Conservation (phyloP, 2,329 filamentous ascomycete genomes). For the Diaporthe caulivora region DNA sequence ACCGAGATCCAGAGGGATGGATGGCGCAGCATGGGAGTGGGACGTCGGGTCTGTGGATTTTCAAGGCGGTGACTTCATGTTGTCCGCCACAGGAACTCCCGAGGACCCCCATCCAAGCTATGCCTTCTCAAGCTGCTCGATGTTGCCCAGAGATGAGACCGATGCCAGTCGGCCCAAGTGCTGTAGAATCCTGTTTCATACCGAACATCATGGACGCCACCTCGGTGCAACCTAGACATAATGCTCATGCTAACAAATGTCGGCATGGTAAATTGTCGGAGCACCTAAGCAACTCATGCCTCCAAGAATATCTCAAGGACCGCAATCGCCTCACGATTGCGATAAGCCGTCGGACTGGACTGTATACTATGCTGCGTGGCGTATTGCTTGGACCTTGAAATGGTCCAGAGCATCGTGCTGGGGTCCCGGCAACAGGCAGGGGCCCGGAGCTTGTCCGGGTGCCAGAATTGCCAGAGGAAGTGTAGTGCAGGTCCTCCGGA, state of each 20-base stretch:
- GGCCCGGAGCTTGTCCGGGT: not conserved
- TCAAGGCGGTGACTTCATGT: conserved; percentile 32
- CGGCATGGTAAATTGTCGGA: not conserved
- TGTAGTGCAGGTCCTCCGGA: conserved; percentile 3
- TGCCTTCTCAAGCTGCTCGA: not conserved
- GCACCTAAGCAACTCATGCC: not conserved
- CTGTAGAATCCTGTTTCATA: conserved; percentile 10
- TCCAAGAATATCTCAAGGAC: not conserved
- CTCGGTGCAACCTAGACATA: conserved; percentile 2
- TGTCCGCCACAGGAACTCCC: not conserved
- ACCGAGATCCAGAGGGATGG: conserved; percentile 2
- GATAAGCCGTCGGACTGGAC: not conserved
- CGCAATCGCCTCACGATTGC: not conserved
- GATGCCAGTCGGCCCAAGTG: conserved; percentile 29
- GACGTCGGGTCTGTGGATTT: not conserved
- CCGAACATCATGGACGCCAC: conserved; percentile 1
- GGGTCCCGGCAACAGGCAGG: not conserved
- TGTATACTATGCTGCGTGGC: not conserved
- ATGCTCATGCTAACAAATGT: conserved; percentile 3
- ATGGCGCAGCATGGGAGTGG: conserved; percentile 37
- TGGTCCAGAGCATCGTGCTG: not conserved
- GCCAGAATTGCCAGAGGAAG: not conserved
- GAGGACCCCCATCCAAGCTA: conserved; percentile 2
- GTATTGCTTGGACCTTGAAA: not conserved
- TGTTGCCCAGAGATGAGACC: conserved; percentile 1